Evolutionary conservation across 495 filamentous ascomycete species (phyloP).

Genomic region (Daldinia bambusicola): DNA sequence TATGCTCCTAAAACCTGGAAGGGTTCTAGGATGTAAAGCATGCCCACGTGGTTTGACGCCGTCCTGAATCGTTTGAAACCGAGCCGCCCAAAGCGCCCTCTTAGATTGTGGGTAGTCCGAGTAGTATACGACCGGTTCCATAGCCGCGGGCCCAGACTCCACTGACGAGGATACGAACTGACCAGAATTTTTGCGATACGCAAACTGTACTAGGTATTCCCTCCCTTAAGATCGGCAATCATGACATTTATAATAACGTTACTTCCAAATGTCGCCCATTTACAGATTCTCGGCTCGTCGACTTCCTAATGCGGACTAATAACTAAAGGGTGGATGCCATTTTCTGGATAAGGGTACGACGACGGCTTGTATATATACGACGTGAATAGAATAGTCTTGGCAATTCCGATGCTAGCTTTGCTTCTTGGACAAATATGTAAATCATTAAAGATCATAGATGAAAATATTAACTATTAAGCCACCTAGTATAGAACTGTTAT

Average conservation of each 20-base stretch:
- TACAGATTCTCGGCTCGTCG: not conserved
- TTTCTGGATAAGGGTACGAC: not conserved
- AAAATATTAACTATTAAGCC: too few species aligned
- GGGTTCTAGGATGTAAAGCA: not conserved
- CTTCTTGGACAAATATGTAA: not conserved
- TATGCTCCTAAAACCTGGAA: not conserved
- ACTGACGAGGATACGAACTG: not conserved
- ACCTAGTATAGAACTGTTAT: not conserved
- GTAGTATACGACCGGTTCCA: not conserved
- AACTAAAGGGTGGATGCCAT: not conserved
- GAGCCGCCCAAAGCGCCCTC: not conserved
- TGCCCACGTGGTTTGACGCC: slow-evolving; percentile 1
- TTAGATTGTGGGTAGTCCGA: not conserved
- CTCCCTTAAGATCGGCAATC: not conserved
- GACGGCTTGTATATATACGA: not conserved
- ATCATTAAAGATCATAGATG: slow-evolving; percentile 8
- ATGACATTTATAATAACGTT: not conserved
- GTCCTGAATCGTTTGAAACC: not conserved
- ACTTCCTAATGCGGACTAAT: not conserved
- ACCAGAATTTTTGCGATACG: not conserved
- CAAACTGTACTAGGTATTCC: not conserved
- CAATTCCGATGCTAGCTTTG: slow-evolving; percentile 4
- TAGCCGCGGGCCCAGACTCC: slow-evolving; percentile 1
- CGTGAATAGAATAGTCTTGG: not conserved
- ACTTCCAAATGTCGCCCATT: not conserved